A percentile compares a stretch with the other conserved stretches of the same genome.
Conservation (phyloP, 345 rosid species). For the Linum usitatissimum region DNA sequence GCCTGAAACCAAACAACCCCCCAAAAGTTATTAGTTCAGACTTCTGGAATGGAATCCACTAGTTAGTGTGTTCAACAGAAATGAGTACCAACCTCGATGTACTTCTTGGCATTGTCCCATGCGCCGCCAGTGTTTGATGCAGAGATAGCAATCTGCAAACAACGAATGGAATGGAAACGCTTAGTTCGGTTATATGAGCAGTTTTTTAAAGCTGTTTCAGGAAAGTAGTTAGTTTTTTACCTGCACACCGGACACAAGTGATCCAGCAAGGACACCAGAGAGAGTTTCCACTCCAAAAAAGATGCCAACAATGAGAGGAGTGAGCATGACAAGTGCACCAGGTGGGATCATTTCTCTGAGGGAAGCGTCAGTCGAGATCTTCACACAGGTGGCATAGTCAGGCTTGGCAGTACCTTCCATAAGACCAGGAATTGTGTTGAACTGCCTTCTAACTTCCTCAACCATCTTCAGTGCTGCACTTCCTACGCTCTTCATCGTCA, state of each 20-base stretch:
- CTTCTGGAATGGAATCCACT: too few species aligned
- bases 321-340: slow-evolving; percentile 58
- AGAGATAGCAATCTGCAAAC: slow-evolving; percentile 47
- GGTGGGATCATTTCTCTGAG: slow-evolving; percentile 64
- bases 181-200: too few species aligned
- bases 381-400: slow-evolving; percentile 59
- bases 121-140: slow-evolving; percentile 75
- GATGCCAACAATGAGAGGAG: slow-evolving; percentile 50
- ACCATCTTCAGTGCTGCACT: slow-evolving; percentile 68
- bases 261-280: slow-evolving; percentile 60
- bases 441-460: slow-evolving; percentile 63
- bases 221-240: slow-evolving; percentile 7
- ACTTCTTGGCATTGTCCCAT: slow-evolving; percentile 66
- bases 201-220: neutral
- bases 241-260: slow-evolving; percentile 67
- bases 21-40: too few species aligned
- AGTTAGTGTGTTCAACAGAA: too few species aligned
- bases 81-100: slow-evolving; percentile 40
- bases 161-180: neutral
- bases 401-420: slow-evolving; percentile 59
- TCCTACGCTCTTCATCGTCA: slow-evolving; percentile 78
- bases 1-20: slow-evolving; percentile 22
- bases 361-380: slow-evolving; percentile 62
- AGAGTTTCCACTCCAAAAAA: slow-evolving; percentile 63
- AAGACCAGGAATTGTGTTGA: slow-evolving; percentile 60